Base-by-base conservation (phyloP, 495 filamentous ascomycete genomes). In the Penicillium coprophilum region DNA sequence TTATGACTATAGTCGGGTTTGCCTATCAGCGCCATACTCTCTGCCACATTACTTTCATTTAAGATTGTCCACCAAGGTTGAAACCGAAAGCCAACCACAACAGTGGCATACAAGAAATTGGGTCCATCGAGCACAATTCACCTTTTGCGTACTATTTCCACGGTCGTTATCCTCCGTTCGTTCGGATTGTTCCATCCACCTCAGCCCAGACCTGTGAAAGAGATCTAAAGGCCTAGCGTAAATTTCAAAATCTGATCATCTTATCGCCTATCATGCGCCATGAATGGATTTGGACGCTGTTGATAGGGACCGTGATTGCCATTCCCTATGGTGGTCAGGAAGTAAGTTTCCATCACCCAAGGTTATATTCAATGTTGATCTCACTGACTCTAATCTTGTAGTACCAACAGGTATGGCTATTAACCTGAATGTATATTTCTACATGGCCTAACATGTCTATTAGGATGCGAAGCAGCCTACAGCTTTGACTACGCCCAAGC, bases 241-340 rank as follows among this genome's bases (percentile, higher is more conserved):
- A 36, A 27, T 27, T 27, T 27, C 24, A 27, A 27, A 6, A 0
- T 2, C 24, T 2, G 24, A 5, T 7, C 13, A 6, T 15, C 32
- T 6, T n/a, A 12, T 32, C 6, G 7, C 17, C 40, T 40, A 57
- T 19, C 8, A 63, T 63, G 61, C 57, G 31, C 12, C 47, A 57
- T 10, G 27, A 27, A 40, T 4, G 60, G 1, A 20, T 57, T 4
- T 60, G 6, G 27, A 43, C 53, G 6, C 9, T 55, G 13, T 63
- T 60, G 9, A 38, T 50, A 0, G 45, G 52, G 10, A 38, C 23
- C 6, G 52, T 53, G 6, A 23, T 56, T 17, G 52, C 60, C 21
- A 13, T 53, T 7, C 60, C 57, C n/a, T 44, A 56, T 36, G 57
- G 55, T 10, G 40, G 46, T 34, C 51, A 44, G 30, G 17, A 55